These are phyloP conservation scores for Guyanaporus albipodus DNA, from an alignment of 768 basidiomycete species.

Conservation along the genomic window DNA sequence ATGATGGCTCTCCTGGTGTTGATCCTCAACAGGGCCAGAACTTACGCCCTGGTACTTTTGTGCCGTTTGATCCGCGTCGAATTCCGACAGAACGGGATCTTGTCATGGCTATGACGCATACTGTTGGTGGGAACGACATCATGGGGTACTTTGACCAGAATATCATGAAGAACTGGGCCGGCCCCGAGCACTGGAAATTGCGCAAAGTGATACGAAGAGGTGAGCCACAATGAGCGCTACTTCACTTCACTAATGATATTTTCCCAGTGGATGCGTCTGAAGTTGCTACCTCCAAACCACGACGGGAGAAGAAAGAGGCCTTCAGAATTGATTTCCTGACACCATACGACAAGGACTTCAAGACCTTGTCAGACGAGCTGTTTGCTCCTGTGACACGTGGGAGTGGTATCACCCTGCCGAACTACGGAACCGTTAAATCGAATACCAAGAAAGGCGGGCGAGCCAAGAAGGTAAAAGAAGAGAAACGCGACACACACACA, in stretches of 20 bases:
- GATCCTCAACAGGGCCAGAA: constrained; percentile 39
- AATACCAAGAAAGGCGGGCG: constrained; percentile 34
- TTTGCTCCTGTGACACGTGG: constrained; percentile 77
- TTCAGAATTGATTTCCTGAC: constrained; percentile 79
- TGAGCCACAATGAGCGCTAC: constrained; percentile 35
- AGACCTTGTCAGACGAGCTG: constrained; percentile 62
- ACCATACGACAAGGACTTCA: constrained; percentile 54
- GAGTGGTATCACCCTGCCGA: constrained; percentile 63
- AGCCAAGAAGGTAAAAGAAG: constrained; percentile 47
- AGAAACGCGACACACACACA: constrained; percentile 69
- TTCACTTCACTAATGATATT: background rate
- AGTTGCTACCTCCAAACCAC: constrained; percentile 46
- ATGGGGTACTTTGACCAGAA: constrained; percentile 89
- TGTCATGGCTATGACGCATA: constrained; percentile 80
- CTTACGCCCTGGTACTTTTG: constrained; percentile 44
- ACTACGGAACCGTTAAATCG: constrained; percentile 36
- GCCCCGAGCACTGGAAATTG: constrained; percentile 98
- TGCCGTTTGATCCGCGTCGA: constrained; percentile 84
- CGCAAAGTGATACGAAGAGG: constrained; percentile 75
- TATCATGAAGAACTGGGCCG: constrained; percentile 94
- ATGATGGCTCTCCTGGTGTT: constrained; percentile 42
- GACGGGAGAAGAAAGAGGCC: constrained; percentile 73
- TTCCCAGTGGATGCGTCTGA: constrained; percentile 47
- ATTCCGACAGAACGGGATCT: constrained; percentile 74
- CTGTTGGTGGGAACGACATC: constrained; percentile 52